Evolutionary conservation across 2,329 filamentous ascomycete species (phyloP).

Genomic region (Phyllosticta ampelicida): DNA sequence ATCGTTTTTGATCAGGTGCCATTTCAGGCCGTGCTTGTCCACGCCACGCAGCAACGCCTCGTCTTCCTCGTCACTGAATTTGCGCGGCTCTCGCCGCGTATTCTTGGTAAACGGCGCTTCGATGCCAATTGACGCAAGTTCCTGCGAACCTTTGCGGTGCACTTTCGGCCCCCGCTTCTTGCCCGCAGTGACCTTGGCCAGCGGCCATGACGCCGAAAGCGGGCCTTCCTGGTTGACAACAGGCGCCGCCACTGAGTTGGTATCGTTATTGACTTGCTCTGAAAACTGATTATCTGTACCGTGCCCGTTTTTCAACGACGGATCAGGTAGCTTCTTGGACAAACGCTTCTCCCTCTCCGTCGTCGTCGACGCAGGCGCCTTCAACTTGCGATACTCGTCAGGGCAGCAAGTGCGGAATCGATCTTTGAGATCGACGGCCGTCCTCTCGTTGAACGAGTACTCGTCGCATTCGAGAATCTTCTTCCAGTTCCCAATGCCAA

Average conservation of each 20-base stretch:
- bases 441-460: conserved; percentile 47
- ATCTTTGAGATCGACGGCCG: conserved; percentile 54
- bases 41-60: conserved; percentile 48
- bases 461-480: conserved; percentile 48
- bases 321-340: background rate
- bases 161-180: conserved; percentile 10
- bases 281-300: background rate
- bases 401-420: conserved; percentile 47
- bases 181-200: background rate
- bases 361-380: background rate
- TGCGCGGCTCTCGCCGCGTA: conserved; percentile 42
- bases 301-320: background rate
- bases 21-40: conserved; percentile 47
- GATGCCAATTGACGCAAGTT: conserved; percentile 37
- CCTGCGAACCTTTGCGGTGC: conserved; percentile 18
- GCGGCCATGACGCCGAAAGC: background rate
- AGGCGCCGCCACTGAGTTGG: background rate
- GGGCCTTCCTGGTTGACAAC: background rate
- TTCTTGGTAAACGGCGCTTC: conserved; percentile 39
- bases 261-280: background rate
- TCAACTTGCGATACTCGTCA: conserved; percentile 30
- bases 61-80: conserved; percentile 48
- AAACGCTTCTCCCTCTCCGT: background rate
- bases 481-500: conserved; percentile 55
- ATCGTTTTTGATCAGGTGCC: conserved; percentile 50